Evolutionary conservation across 2,329 filamentous ascomycete species (phyloP).

Genomic region (Xylariaceae sp.): DNA sequence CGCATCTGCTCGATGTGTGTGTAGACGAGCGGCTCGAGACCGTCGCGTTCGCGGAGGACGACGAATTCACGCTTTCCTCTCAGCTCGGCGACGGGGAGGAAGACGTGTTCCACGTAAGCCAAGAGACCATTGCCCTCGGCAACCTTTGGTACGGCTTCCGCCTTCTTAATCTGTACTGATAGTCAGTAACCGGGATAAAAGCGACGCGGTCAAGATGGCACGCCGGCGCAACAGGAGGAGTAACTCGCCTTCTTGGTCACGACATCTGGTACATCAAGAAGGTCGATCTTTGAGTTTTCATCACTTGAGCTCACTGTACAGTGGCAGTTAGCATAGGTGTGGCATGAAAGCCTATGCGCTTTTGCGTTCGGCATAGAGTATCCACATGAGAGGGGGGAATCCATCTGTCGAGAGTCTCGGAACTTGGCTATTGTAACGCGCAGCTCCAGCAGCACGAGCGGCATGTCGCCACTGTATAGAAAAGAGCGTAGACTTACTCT

Average conservation of each 20-base stretch:
- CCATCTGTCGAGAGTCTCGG: background rate
- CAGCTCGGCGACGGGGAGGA: conserved; percentile 71
- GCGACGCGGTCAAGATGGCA: background rate
- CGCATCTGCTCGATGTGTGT: conserved; percentile 67
- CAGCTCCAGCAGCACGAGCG: background rate
- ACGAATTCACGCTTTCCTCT: conserved; percentile 57
- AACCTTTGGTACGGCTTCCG: conserved; percentile 67
- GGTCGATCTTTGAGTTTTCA: conserved; percentile 65
- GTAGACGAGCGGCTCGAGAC: conserved; percentile 71
- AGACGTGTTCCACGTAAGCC: conserved; percentile 78
- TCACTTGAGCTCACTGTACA: conserved; percentile 62
- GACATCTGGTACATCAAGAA: conserved; percentile 71
- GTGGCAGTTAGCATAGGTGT: background rate
- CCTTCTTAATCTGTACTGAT: conserved; percentile 62
- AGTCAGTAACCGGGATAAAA: background rate
- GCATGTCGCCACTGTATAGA: background rate
- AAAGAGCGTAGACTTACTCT: conserved; percentile 44
- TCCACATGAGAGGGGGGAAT: background rate
- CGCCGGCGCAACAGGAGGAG: background rate
- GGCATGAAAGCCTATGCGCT: background rate
- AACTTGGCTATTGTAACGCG: background rate
- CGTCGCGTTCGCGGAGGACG: conserved; percentile 61
- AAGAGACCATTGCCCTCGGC: conserved; percentile 83
- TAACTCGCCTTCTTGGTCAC: conserved; percentile 61
- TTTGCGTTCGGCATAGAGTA: background rate